Evolutionary conservation across 345 rosid genomes (phyloP).

Genomic region (Schrenkiella parvula): DNA sequence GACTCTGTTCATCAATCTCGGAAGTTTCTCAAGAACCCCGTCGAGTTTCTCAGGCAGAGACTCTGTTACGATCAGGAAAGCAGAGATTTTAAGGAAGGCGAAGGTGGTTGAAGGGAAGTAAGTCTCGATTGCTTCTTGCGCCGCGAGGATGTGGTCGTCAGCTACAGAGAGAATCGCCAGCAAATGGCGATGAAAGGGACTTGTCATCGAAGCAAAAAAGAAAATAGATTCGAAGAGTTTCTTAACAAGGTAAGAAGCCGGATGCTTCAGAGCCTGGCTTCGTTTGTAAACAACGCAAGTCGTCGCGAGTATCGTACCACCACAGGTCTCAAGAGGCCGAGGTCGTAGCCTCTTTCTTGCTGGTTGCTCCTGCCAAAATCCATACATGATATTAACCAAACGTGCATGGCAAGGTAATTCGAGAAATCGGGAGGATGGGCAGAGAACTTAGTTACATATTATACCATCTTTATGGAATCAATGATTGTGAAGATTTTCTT

Average conservation of each 20-base stretch:
- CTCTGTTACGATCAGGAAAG: conserved; percentile 36
- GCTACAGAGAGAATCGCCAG: conserved; percentile 35
- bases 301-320: conserved; percentile 35
- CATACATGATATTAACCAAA: background rate
- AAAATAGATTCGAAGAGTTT: background rate
- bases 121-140: conserved; percentile 38
- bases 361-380: conserved; percentile 23
- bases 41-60: conserved; percentile 52
- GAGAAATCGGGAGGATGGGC: background rate
- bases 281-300: conserved; percentile 35
- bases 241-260: conserved; percentile 27
- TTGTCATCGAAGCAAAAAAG: conserved; percentile 14
- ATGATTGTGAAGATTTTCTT: background rate
- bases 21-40: conserved; percentile 28
- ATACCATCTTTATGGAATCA: conserved; percentile 27
- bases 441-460: background rate
- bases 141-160: conserved; percentile 48
- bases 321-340: conserved; percentile 61
- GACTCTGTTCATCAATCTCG: conserved; percentile 23
- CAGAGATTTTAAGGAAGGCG: conserved; percentile 44
- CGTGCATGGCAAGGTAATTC: background rate
- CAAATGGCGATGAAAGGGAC: conserved; percentile 31
- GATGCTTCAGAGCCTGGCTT: conserved; percentile 30
- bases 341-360: conserved; percentile 23
- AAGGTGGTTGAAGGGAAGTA: conserved; percentile 48